Base-by-base conservation (phyloP, 768 basidiomycete species). In the Nidularia sp. region DNA sequence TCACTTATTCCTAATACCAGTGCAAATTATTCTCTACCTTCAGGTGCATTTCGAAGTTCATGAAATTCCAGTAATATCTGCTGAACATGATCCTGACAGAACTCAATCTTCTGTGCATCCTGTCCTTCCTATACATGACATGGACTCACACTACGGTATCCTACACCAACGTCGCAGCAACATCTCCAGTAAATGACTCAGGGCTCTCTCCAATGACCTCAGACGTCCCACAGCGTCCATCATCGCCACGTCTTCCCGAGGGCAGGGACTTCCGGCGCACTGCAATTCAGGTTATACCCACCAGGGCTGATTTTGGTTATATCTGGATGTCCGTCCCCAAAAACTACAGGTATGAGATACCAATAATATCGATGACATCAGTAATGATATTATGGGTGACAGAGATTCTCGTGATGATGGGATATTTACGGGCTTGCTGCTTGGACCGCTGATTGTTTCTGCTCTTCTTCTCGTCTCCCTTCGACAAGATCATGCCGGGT, bases 311-410 rank as follows among this genome's bases (percentile, higher is more conserved):
- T 60, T 81, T 84, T 51, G 84, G 85, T 34, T 88, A 84, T 61
- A 78, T 93, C 25, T 93, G 90, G 90, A 93, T 93, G 91, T 88
- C 90, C 12, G 89, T 91, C 4, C 86, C 88, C 0, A 90, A 91
- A 67, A 91, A 93, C 61, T 93, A 90, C 62, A 77, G 90, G 89
- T 87, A 56, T 41, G 25, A 29, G 25, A 29, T 29, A 29, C 25
- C 25, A 29, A 29, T 29, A 29, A 29, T 29, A 29, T 29, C 25
- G 25, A 29, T 29, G 25, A 29, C 25, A 29, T 29, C 25, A 29
- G 25, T 29, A 29, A 29, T 29, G 25, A 29, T 29, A 29, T 29
- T 29, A 29, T 29, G 25, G 25, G 25, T 29, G 33, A 9, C 54
- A 93, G 93, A 63, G 83, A 89, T 51, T 88, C 86, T 45, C 69